These are phyloP conservation scores for Fraxinus anomala DNA, from an alignment of 257 asterid species.

Conservation along the genomic window DNA sequence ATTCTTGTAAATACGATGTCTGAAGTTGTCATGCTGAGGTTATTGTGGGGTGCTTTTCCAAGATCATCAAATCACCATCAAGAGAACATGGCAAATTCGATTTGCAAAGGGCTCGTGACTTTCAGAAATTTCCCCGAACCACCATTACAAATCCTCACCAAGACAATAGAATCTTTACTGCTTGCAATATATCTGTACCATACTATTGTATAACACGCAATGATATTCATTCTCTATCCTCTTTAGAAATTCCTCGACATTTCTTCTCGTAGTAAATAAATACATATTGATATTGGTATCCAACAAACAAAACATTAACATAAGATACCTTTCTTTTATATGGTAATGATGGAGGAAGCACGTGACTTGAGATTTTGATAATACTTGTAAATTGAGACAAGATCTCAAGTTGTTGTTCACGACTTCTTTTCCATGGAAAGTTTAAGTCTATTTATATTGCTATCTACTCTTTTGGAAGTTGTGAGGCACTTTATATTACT, in stretches of 20 bases:
- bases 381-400: not conserved
- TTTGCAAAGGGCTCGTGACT: not conserved
- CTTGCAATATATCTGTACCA: not conserved
- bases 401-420: conserved; percentile 42
- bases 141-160: not conserved
- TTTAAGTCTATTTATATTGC: not conserved
- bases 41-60: not conserved
- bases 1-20: not conserved
- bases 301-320: not conserved
- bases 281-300: not conserved
- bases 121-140: not conserved
- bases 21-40: not conserved
- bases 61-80: too few relatives aligned
- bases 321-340: not conserved
- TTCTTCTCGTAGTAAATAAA: not conserved
- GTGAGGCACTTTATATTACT: not conserved
- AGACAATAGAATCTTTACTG: not conserved
- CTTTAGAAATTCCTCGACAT: too few relatives aligned
- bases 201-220: not conserved
- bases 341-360: not conserved
- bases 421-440: conserved; percentile 4
- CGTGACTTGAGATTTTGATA: not conserved
- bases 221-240: not conserved
- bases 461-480: not conserved
- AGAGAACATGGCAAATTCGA: not conserved